Evolutionary conservation across 2,329 filamentous ascomycete genomes (phyloP), one percentile per base, ranked within the genome.

Genomic region (Sarocladium brachiariae): DNA sequence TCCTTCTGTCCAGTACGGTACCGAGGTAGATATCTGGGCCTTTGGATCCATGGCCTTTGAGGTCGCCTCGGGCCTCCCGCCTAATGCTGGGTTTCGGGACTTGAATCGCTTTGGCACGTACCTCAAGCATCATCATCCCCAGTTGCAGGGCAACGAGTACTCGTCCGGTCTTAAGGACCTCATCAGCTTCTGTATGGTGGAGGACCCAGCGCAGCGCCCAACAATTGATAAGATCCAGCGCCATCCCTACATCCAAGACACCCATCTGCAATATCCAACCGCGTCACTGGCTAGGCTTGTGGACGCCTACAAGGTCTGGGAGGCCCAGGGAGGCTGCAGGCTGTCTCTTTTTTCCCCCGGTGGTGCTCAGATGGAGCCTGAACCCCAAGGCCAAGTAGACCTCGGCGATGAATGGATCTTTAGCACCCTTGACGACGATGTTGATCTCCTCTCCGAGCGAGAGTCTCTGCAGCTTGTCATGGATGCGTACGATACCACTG

Each of bases 21-120:
- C 81, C 11, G 83, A 86, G 59, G 81, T 86, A 37, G 88, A 93
- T 58, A 89, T 91, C 48, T 93, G 89, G 88, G 87, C 88, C 2
- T 90, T 89, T 62, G 89, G 88, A 1, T 86, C 87, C 54, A 86
- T 90, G 64, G 75, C 89, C 2, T 89, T 81, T 59, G 88, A 93
- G 65, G 87, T 92, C 65, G 87, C 88, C 1, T 89, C 85, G 3
- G 88, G 88, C 1, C 70, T 84, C 16, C 87, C 87, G 2, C 88
- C 88, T 0, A 86, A 87, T 56, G 81, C 80, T 37, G 73, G 80
- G 41, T 78, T 72, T 54, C 66, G 69, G 56, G 62, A 68, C 53
- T 62, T 68, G 48, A 69, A 74, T 7, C 72, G 77, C 57, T 73
- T 79, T 35, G 78, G 78, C 24, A 75, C 70, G 47, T 76, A 81